Evolutionary conservation across 352 stramenopile species (phyloP), one percentile per base, ranked within the genome.

Genomic region (Thraustochytrium sp.): DNA sequence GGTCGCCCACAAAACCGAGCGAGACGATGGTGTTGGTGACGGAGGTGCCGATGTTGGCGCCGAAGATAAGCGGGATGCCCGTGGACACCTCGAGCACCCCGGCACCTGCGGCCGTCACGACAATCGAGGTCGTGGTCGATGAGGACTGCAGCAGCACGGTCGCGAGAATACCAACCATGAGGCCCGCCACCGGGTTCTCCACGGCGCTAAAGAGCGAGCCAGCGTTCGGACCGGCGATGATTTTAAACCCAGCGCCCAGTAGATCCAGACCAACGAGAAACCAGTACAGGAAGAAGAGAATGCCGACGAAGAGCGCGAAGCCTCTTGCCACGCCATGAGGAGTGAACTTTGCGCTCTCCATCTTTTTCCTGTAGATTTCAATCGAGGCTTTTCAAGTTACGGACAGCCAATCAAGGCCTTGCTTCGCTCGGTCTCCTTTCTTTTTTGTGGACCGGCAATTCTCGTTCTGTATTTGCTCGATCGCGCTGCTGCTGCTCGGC

Each of bases 41-140:
- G 49, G 90, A 92, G 2, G 91, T 94, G 56, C 93, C 93, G 65
- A 93, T 92, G 87, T 97, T 97, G 54, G 93, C 92, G n/a, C 93
- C 93, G 91, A 97, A 96, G 78, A 97, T 89, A 82, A 97, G 92
- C 75, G 92, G 95, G 76, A 96, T 94, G 26, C 87, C 93, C 75
- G 92, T 87, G 2, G 91, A 87, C 59, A 96, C 92, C 13, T 89
- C 89, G 78, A 97, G 89, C 16, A 89, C 88, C 3, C 87, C 87
- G 2, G 91, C 87, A 51, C 92, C 88, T 2, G 93, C 90, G 2
- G 93, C 82, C 2, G 89, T 88, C 44, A 94, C 90, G 29, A 89
- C 87, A 77, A 94, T 92, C n/a, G 91, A 92, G 31, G 90, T 94
- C 44, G 92, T 90, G 0, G 91, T 94, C 3, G 88, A 88, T 21